Conservation (phyloP, 2,329 filamentous ascomycete species). For the Sphaerostilbella broomeana region DNA sequence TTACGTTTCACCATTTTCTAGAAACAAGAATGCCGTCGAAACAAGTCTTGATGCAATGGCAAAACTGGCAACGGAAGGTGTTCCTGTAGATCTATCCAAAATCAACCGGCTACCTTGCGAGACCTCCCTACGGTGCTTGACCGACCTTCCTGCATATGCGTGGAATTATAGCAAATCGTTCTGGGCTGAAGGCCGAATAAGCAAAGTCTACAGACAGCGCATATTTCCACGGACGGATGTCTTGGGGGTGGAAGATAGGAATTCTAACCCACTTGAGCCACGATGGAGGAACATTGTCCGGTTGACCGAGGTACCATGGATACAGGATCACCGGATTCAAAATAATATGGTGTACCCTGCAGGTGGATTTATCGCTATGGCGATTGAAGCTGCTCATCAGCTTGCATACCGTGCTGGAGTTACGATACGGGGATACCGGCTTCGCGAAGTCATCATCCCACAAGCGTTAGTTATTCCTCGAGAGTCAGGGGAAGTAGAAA, state of each 20-base stretch:
- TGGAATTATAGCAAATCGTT: conserved; percentile 32
- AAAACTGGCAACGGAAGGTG: neutral
- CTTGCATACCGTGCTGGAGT: neutral
- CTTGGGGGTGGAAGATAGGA: neutral
- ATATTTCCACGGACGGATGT: neutral
- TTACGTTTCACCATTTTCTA: too few species aligned
- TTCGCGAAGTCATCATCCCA: conserved; percentile 4
- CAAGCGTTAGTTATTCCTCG: conserved; percentile 9
- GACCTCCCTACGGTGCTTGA: neutral
- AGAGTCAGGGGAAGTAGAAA: conserved; percentile 11
- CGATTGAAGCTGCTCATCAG: conserved; percentile 1
- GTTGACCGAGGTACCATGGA: conserved; percentile 2
- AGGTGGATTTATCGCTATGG: conserved; percentile 6
- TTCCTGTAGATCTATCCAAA: neutral
- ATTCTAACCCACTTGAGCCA: neutral
- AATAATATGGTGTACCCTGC: conserved; percentile 1
- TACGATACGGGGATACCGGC: neutral
- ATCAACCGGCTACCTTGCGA: neutral
- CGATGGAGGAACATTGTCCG: conserved; percentile 2
- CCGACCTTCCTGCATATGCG: conserved; percentile 25
- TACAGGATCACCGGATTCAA: conserved; percentile 1
- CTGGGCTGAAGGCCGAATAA: conserved; percentile 27
- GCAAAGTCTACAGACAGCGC: conserved; percentile 22
- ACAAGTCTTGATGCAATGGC: too few species aligned
- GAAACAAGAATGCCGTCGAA: too few species aligned